A percentile compares a stretch with the other conserved stretches of the same genome.
phyloP scores from a whole-genome alignment of 371 early-diverging fungal species.

The Nematocida sp. region DNA sequence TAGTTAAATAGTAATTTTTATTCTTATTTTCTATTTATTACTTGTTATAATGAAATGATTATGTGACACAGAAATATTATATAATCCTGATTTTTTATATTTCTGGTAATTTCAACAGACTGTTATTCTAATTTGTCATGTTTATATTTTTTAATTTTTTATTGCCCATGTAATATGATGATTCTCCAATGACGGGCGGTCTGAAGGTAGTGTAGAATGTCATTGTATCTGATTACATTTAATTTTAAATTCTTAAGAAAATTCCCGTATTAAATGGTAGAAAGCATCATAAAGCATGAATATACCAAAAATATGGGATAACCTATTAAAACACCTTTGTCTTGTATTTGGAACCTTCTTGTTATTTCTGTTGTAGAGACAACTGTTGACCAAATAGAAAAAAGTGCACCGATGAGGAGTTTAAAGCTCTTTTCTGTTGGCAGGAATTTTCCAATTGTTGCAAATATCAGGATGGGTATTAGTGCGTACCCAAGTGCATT shows the following conservation, averaged over 20 bases:
- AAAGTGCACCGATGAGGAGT: constrained; percentile 22
- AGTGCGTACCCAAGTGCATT: constrained; percentile 70
- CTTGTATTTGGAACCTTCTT: constrained; percentile 48
- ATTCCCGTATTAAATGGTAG: constrained; percentile 56
- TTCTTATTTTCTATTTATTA: too few species aligned
- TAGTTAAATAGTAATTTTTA: too few species aligned
- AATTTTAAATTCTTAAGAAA: constrained; percentile 24
- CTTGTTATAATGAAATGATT: too few species aligned
- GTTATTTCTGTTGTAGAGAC: constrained; percentile 56
- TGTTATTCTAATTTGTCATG: too few species aligned
- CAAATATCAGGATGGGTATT: constrained; percentile 63
- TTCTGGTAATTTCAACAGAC: too few species aligned
- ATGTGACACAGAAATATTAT: too few species aligned
- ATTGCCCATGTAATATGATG: constrained; percentile 50
- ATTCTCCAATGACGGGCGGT: constrained; percentile 57
- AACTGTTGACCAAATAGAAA: constrained; percentile 62
- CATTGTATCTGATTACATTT: constrained; percentile 51
- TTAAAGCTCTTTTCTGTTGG: constrained; percentile 15
- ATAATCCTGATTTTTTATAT: too few species aligned
- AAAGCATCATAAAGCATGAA: constrained; percentile 65
- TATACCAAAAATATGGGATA: constrained; percentile 69
- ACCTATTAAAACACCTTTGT: constrained; percentile 62
- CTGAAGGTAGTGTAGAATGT: constrained; percentile 62
- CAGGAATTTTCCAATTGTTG: constrained; percentile 55
- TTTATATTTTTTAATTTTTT: constrained; percentile 3